These are phyloP conservation scores for Aspergillus versicolor DNA, from an alignment of 2,329 filamentous ascomycete genomes.

Conservation along the genomic window DNA sequence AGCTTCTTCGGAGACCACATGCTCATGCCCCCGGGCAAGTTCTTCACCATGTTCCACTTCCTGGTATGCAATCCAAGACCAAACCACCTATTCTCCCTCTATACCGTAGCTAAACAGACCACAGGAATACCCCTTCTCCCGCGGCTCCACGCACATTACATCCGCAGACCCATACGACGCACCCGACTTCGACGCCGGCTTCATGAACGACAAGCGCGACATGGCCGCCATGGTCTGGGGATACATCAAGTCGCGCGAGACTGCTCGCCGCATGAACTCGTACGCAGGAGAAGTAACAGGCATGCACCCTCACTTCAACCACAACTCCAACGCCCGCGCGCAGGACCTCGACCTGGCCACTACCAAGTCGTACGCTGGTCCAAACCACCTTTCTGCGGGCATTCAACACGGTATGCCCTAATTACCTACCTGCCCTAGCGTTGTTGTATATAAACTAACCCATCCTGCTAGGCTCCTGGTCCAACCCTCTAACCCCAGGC, in stretches of 20 bases:
- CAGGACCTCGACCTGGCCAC: constrained; percentile 73
- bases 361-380: constrained; percentile 72
- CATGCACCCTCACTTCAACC: constrained; percentile 71
- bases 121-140: constrained; percentile 70
- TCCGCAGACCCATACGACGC: constrained; percentile 71
- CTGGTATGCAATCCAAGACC: constrained; percentile 37
- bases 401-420: constrained; percentile 63
- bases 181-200: constrained; percentile 77
- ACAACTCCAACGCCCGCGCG: constrained; percentile 67
- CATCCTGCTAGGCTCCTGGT: constrained; percentile 56
- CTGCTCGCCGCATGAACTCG: constrained; percentile 72
- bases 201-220: constrained; percentile 82
- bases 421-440: too few species aligned
- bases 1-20: constrained; percentile 51
- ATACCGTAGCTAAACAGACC: neutral
- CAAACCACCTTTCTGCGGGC: constrained; percentile 68
- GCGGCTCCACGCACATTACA: constrained; percentile 68
- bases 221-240: constrained; percentile 85
- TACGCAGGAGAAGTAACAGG: constrained; percentile 70
- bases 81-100: neutral
- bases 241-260: constrained; percentile 80
- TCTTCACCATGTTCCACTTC: constrained; percentile 84
- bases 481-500: constrained; percentile 57
- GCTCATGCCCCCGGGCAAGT: constrained; percentile 70
- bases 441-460: neutral